Evolutionary conservation across 2,329 filamentous ascomycete species (phyloP).

Genomic region (Paecilomyces fulvus): DNA sequence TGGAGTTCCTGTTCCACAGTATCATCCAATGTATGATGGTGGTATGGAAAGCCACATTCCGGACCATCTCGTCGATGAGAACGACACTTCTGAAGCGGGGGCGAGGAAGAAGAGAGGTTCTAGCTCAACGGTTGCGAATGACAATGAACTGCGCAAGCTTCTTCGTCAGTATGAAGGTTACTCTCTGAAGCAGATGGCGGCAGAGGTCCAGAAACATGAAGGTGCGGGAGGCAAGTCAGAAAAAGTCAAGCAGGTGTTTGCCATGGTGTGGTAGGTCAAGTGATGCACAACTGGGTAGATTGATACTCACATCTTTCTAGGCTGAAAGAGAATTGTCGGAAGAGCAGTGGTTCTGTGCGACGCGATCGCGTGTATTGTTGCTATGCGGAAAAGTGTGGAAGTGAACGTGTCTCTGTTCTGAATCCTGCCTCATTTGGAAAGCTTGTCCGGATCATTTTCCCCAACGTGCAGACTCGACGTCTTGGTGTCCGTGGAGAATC

Average conservation of each 20-base stretch:
- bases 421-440: conserved; percentile 98
- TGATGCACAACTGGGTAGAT: not conserved
- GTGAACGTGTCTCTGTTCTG: conserved; percentile 84
- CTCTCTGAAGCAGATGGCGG: conserved; percentile 38
- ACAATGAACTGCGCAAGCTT: conserved; percentile 40
- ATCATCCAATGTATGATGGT: conserved; percentile 33
- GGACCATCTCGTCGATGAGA: conserved; percentile 31
- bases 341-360: conserved; percentile 61
- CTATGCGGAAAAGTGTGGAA: conserved; percentile 87
- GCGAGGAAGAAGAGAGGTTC: conserved; percentile 39
- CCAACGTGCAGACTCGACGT: conserved; percentile 83
- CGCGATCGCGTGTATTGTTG: conserved; percentile 90
- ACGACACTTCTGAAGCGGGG: conserved; percentile 36
- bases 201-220: conserved; percentile 42
- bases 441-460: conserved; percentile 90
- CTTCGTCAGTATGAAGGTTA: conserved; percentile 40
- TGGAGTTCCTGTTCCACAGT: conserved; percentile 26
- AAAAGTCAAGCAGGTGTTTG: conserved; percentile 45
- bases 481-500: conserved; percentile 92
- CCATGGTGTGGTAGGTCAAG: conserved; percentile 41
- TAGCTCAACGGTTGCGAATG: conserved; percentile 41
- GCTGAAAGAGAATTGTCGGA: conserved; percentile 40
- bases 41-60: conserved; percentile 34
- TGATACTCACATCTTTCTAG: conserved; percentile 18
- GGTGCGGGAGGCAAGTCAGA: conserved; percentile 42